These are phyloP conservation scores for Escallonia herrerae DNA, from an alignment of 129 eudicot species.

Conservation along the genomic window DNA sequence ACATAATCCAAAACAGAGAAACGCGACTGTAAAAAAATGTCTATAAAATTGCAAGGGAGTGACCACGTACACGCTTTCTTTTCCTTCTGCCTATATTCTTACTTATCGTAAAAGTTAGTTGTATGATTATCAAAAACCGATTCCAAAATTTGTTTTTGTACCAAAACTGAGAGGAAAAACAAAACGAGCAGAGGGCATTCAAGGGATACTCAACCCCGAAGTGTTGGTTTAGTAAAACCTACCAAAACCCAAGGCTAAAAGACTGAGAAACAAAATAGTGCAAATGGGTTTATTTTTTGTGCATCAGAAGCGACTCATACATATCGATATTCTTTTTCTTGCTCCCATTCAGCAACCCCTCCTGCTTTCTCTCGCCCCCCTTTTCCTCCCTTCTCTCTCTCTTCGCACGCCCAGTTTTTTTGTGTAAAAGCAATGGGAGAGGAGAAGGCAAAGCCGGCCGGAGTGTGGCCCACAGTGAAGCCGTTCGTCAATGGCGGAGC, in stretches of 20 bases:
- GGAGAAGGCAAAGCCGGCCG: constrained; percentile 51
- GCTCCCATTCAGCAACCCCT: not conserved
- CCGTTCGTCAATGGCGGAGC: constrained; percentile 94
- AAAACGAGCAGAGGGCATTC: too few relatives aligned
- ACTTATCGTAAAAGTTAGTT: too few relatives aligned
- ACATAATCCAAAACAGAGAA: too few relatives aligned
- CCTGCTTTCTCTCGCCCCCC: not conserved
- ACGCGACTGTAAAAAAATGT: too few relatives aligned
- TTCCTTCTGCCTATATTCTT: too few relatives aligned
- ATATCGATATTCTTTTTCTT: not conserved
- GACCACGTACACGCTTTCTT: too few relatives aligned
- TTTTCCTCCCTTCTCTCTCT: constrained; percentile 5
- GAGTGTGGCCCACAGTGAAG: constrained; percentile 85
- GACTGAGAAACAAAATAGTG: not conserved
- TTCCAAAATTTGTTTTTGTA: too few relatives aligned
- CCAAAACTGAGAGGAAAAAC: too few relatives aligned
- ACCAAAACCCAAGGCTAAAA: not conserved
- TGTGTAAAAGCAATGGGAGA: constrained; percentile 41
- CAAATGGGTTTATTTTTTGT: not conserved
- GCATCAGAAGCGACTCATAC: not conserved
- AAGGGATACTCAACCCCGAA: not conserved
- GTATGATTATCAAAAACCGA: too few relatives aligned
- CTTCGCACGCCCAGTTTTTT: not conserved
- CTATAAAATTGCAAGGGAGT: too few relatives aligned
- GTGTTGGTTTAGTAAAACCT: not conserved